A percentile compares a stretch with the other conserved stretches of the same genome.
phyloP scores from a whole-genome alignment of 2,329 filamentous ascomycete genomes.

The Trichoderma koningiopsis region DNA sequence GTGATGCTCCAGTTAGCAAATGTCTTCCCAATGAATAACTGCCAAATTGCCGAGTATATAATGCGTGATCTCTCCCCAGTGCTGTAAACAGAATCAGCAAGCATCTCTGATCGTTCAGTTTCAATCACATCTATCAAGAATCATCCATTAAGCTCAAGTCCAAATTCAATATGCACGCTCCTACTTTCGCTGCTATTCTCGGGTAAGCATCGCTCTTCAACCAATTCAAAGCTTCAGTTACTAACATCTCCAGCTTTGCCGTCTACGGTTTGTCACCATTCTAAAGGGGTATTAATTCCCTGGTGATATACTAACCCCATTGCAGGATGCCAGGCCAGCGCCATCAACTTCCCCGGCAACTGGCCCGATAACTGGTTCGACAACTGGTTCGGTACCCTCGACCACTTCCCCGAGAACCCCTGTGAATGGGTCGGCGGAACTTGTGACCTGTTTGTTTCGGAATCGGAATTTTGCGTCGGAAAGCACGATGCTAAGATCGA shows the following conservation, averaged over 20 bases:
- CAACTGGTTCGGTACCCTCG: not conserved
- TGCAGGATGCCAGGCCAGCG: not conserved
- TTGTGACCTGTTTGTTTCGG: not conserved
- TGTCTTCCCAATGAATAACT: not conserved
- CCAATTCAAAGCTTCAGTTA: not conserved
- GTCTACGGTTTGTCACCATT: not conserved
- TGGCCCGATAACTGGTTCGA: not conserved
- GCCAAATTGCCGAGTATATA: not conserved
- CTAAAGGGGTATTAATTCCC: not conserved
- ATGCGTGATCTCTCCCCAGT: not conserved
- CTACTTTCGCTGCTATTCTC: not conserved
- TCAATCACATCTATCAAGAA: not conserved
- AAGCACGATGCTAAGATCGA: not conserved
- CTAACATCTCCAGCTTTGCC: not conserved
- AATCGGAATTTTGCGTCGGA: not conserved
- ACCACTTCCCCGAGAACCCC: not conserved
- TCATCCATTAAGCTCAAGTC: not conserved
- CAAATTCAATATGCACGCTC: not conserved
- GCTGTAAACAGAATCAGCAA: not conserved
- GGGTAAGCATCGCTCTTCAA: not conserved
- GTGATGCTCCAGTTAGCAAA: not conserved
- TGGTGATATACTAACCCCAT: not conserved
- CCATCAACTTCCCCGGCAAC: not conserved
- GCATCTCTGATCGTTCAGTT: not conserved
- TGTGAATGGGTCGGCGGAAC: not conserved